Evolutionary conservation across 495 filamentous ascomycete genomes (phyloP), one percentile per base, ranked within the genome.

Genomic region (Cladorrhinum samala): DNA sequence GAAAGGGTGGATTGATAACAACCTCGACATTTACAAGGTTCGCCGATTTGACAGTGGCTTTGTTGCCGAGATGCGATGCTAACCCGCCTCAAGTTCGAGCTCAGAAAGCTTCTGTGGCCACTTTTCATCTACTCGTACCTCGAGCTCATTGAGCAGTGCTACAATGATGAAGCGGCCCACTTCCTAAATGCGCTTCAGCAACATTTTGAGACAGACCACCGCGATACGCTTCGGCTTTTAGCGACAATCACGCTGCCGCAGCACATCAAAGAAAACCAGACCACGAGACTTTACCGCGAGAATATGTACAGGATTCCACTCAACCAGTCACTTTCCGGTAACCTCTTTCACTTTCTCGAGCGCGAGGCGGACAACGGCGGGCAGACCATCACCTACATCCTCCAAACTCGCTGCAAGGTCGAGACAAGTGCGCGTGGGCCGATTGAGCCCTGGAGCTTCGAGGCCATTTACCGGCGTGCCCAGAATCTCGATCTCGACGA

Each of bases 111-210:
- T 9, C 73, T 92, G 21, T 98, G 91, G 88, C 94, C 93, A 1
- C 71, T 94, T 0, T 97, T 96, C 62, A 86, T 96, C 18, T 92
- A 98, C 69, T 93, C 90, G 0, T 96, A 88, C 61, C 69, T 97
- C 6, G 80, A 88, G 57, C 83, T 96, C 43, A 78, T 91, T n/a
- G 72, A 71, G n/a, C 83, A 88, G 9, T 83, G 79, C 54, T 86
- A 85, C 57, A 70, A 76, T 17, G 80, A 78, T 33, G 89, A 95
- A 46, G 82, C 82, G 13, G 79, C 85, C 55, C 68, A 77, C 2
- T 89, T 94, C 58, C 84, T 95, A 46, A 72, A 80, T 20, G 64
- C 75, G 18, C 83, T 86, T 64, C 81, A 82, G 53, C 69, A 74
- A 25, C 75, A 80, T 49, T 96, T 97, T 55, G 79, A 86, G 40